Evolutionary conservation across 78 protist genomes (phyloP), one percentile per base, ranked within the genome.

Genomic region (Planoprotostelium fungivorum): DNA sequence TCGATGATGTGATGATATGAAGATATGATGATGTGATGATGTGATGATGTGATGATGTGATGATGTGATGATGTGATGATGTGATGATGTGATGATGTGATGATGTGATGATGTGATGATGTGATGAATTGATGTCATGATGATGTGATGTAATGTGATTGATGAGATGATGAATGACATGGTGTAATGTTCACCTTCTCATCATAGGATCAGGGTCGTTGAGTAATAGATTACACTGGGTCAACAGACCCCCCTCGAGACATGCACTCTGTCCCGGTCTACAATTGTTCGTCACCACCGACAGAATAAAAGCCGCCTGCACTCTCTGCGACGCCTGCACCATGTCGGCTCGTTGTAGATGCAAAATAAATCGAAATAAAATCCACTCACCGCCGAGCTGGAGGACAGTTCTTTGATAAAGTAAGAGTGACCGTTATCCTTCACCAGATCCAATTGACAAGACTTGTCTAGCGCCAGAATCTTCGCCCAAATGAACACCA

Each of bases 401-500:
- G 88, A 16, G 35, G 84, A 9, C 29, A 95, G 83, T 38, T 38
- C 37, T 28, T 35, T n/a, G 86, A 96, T 83, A 38, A 96, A 96
- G 90, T 94, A 94, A 5, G 0, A 28, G 88, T 93, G 91, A 9
- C 94, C 96, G 34, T 29, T 28, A 29, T 96, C 96, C 1, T 86
- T 86, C 85, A 94, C 37, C 35, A 96, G 88, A 25, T 96, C 97
- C 35, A 0, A 0, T 84, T 90, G 95, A 86, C 96, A 92, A 23
- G 89, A 37, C 86, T 25, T 36, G 86, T 87, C 88, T 28, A 90
- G 38, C 29, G 93, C 94, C 31, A 95, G 35, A 0, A 97, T 87
- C 84, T 85, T 86, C 28, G 98, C 84, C 99, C 99, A 98, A 29
- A 98, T 95, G 93, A 85, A 90, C 25, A 95, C 90, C 28, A 98